Evolutionary conservation across 345 rosid genomes (phyloP), one percentile per base, ranked within the genome.

Genomic region (Arabis hirsuta): DNA sequence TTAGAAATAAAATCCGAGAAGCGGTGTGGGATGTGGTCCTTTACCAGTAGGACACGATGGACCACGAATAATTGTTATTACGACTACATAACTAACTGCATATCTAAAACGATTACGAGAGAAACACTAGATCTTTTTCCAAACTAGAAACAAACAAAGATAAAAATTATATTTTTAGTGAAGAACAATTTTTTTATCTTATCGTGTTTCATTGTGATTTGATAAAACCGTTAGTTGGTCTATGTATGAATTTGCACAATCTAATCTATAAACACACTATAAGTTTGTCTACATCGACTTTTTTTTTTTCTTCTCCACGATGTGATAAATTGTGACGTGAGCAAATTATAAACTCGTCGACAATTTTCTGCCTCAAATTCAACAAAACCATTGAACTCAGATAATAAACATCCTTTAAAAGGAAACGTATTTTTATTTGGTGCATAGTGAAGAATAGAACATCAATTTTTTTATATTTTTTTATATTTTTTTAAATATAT

Each of bases 1-100:
- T 46, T 36, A 46, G 24, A 47, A 34, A 46, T 46, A 36, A 14
- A 44, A 29, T 16, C 13, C n/a, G 12, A 32, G 73, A 56, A 22
- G 45, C 55, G 47, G 67, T 61, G 31, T 42, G 67, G 59, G 52
- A 71, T 29, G 52, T 61, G 61, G 74, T 71, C 68, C 74, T 50
- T 51, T 27, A 60, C 59, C 46, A 31, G 61, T 43, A 60, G 60
- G 61, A 29, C 36, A 50, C 53, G 52, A 50, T 63, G 74, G 67
- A 51, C 67, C 67, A 71, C 31, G 51, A 50, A 50, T 60, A 48
- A 48, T 48, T 71, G 22, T 26, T 14, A 71, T 16, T 12, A 51
- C 32, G 74, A 60, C 67, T 60, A 39, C 52, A 12, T 2, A 60
- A 60, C 38, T 27, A 26, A 48, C 14, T 50, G 69, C 67, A 46